These are phyloP conservation scores for Pholiota adiposa DNA, from an alignment of 1,284 basidiomycete genomes.

Conservation along the genomic window DNA sequence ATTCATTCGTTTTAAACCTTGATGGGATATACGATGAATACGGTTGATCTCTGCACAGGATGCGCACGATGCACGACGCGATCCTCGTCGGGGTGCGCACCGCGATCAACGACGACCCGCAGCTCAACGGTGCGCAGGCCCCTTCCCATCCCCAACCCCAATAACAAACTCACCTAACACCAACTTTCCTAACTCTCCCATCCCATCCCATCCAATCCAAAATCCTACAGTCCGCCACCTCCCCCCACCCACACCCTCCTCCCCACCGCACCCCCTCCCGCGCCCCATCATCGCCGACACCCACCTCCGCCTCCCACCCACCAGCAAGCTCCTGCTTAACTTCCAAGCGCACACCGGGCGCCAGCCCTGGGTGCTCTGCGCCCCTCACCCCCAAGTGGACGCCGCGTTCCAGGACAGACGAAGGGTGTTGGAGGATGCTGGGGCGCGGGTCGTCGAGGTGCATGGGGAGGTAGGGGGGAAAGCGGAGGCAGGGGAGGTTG, in stretches of 20 bases:
- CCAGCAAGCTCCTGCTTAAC: slow-evolving; percentile 79
- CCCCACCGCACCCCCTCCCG: slow-evolving; percentile 59
- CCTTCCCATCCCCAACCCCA: neutral
- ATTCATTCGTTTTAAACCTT: no score
- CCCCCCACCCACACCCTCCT: slow-evolving; percentile 41
- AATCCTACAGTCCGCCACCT: slow-evolving; percentile 68
- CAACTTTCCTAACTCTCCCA: no score
- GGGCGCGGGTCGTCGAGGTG: slow-evolving; percentile 57
- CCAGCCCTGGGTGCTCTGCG: slow-evolving; percentile 77
- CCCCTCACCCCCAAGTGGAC: slow-evolving; percentile 25
- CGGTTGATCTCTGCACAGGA: slow-evolving; percentile 51
- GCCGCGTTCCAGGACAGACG: slow-evolving; percentile 19
- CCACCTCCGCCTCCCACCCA: slow-evolving; percentile 64
- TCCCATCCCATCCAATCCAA: no score
- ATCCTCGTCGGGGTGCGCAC: slow-evolving; percentile 94
- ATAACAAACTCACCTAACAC: no score
- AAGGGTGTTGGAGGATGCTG: slow-evolving; percentile 52
- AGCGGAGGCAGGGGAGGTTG: slow-evolving; percentile 27
- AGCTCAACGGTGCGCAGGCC: slow-evolving; percentile 78
- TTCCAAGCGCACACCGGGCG: slow-evolving; percentile 61
- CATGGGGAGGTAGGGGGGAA: neutral
- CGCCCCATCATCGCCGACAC: slow-evolving; percentile 88
- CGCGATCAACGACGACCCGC: slow-evolving; percentile 89
- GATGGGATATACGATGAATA: no score
- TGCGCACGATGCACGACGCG: slow-evolving; percentile 89